Conservation (phyloP, 148 eudicot species). For the Fagopyrum esculentum region DNA sequence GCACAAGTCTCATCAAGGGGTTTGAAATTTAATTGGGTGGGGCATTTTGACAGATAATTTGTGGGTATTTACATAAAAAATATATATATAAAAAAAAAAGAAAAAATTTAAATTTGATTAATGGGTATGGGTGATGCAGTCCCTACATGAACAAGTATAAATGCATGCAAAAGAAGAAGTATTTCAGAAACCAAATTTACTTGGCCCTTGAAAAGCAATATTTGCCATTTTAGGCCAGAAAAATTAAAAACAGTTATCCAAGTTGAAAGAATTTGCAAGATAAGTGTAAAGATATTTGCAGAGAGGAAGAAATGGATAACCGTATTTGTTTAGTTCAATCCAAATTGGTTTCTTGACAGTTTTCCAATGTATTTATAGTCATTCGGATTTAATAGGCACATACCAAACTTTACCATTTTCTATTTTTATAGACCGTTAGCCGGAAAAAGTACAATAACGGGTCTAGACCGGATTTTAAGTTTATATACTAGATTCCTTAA, state of each 20-base stretch:
- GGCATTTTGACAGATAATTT: conserved; percentile 11
- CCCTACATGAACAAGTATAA: conserved; percentile 9
- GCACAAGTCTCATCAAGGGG: conserved; percentile 10
- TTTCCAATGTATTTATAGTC: not conserved
- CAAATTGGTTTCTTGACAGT: conserved; percentile 2
- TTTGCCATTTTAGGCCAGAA: conserved; percentile 4
- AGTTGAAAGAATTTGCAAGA: not conserved
- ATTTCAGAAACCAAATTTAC: not conserved
- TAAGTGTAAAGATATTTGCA: not conserved
- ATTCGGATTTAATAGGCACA: not conserved
- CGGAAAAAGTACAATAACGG: too few species aligned
- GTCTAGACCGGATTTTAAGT: too few species aligned
- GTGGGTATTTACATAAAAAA: not conserved
- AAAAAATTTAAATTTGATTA: not conserved
- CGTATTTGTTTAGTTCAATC: conserved; percentile 2
- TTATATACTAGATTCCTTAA: too few species aligned
- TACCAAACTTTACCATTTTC: not conserved
- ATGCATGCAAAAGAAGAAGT: not conserved
- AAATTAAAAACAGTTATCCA: not conserved
- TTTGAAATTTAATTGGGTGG: conserved; percentile 1
- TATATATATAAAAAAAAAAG: not conserved
- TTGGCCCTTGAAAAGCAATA: not conserved
- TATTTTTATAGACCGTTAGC: not conserved
- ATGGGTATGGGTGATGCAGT: conserved; percentile 1
- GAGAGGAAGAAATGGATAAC: not conserved